Percentiles rank a stretch among this genome's conserved stretches.
Conservation (phyloP, 1,284 basidiomycete genomes). For the Austroboletus olivaceoglutinosus region DNA sequence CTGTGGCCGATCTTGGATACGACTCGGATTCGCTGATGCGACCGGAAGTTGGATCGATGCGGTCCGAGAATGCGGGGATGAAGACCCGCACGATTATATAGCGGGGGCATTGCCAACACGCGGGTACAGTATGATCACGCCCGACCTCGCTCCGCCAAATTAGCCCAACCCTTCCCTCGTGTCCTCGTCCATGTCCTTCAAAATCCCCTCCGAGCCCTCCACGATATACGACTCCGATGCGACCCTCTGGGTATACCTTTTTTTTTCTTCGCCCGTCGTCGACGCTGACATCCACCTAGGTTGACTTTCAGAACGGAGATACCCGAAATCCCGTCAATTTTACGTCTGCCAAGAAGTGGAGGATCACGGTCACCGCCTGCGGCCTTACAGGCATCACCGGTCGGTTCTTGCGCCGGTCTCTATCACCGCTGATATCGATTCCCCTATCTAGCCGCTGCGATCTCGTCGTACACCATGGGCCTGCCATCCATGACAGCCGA, state of each 20-base stretch:
- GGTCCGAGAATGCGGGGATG: constrained; percentile 2
- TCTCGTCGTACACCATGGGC: constrained; percentile 42
- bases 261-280: neutral
- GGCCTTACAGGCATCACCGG: constrained; percentile 32
- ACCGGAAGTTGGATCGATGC: neutral
- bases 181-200: constrained; percentile 14
- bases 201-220: constrained; percentile 12
- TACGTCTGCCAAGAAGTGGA: constrained; percentile 43
- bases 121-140: constrained; percentile 9
- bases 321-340: constrained; percentile 53
- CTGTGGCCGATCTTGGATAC: constrained; percentile 9
- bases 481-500: constrained; percentile 43
- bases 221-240: constrained; percentile 17
- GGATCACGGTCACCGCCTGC: constrained; percentile 32
- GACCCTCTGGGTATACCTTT: constrained; percentile 14
- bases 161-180: neutral
- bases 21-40: constrained; percentile 15
- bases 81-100: neutral
- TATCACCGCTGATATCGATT: neutral
- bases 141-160: constrained; percentile 4
- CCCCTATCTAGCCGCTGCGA: constrained; percentile 29
- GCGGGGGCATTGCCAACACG: neutral
- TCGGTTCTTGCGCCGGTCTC: constrained; percentile 13
- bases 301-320: constrained; percentile 54
- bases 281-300: constrained; percentile 32